Evolutionary conservation across 2,329 filamentous ascomycete genomes (phyloP).

Genomic region (Colletotrichum eleusines): DNA sequence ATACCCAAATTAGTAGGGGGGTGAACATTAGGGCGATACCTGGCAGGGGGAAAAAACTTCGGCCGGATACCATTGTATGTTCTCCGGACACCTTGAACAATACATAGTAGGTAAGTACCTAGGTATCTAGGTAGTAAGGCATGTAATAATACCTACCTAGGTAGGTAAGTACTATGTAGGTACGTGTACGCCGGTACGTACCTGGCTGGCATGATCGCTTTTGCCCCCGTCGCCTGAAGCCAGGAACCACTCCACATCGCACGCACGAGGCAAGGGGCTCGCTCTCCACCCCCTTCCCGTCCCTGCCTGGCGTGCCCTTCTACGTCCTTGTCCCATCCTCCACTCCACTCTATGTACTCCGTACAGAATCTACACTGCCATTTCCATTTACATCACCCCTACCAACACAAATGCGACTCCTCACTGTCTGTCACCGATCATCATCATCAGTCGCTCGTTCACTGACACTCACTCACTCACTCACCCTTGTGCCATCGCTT

Average conservation of each 20-base stretch:
- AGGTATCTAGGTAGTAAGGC: no score
- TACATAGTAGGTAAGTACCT: no score
- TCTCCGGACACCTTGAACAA: no score
- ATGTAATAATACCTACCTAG: no score
- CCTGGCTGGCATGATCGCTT: not conserved
- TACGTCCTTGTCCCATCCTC: not conserved
- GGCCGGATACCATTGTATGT: no score
- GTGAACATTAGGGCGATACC: no score
- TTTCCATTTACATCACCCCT: not conserved
- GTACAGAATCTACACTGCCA: not conserved
- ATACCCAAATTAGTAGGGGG: no score
- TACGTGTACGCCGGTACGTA: constrained; percentile 14
- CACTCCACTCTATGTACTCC: not conserved
- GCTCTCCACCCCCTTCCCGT: constrained; percentile 29
- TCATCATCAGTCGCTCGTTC: not conserved
- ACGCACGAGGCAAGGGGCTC: constrained; percentile 40
- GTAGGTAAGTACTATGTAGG: not conserved
- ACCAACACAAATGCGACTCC: not conserved
- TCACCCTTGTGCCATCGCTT: not conserved
- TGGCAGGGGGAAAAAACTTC: no score
- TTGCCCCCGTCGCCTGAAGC: constrained; percentile 28
- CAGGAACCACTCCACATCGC: constrained; percentile 39
- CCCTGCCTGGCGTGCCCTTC: not conserved
- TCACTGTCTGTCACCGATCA: not conserved
- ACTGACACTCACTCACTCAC: not conserved